Conservation (phyloP, 139 green algal genomes). For the Micromonas commoda region DNA sequence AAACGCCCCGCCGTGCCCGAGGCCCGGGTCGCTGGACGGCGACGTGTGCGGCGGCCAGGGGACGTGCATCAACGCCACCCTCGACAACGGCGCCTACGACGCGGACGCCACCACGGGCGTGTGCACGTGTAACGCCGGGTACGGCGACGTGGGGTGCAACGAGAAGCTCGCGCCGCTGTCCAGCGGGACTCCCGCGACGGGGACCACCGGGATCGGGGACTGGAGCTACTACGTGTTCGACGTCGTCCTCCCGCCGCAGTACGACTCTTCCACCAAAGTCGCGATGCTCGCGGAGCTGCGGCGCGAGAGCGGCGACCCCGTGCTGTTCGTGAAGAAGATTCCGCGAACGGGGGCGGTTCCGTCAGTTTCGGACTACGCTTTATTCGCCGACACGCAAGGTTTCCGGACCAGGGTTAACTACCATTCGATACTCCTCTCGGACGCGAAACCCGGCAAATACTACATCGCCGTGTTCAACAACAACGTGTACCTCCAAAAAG, state of each 20-base stretch:
- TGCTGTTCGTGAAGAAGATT: slow-evolving; percentile 45
- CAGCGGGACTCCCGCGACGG: too few species aligned
- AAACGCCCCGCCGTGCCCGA: background rate
- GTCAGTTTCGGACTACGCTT: slow-evolving; percentile 32
- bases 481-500: slow-evolving; percentile 35
- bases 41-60: too few species aligned
- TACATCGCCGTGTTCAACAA: slow-evolving; percentile 46
- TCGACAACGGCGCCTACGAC: background rate
- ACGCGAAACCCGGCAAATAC: background rate
- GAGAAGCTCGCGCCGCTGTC: background rate
- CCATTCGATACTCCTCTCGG: slow-evolving; percentile 9
- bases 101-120: background rate
- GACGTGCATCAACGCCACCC: background rate
- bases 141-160: slow-evolving; percentile 33
- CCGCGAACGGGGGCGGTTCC: slow-evolving; percentile 40
- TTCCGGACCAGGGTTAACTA: slow-evolving; percentile 36
- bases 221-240: background rate
- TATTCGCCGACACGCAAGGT: slow-evolving; percentile 35
- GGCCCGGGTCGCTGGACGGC: background rate
- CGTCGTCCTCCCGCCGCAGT: background rate
- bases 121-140: slow-evolving; percentile 30
- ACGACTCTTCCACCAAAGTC: too few species aligned
- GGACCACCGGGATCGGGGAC: background rate
- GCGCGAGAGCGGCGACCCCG: slow-evolving; percentile 35
- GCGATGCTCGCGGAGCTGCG: slow-evolving; percentile 38